phyloP scores from a whole-genome alignment of 1,284 basidiomycete species.

The Cryptococcus sp. region DNA sequence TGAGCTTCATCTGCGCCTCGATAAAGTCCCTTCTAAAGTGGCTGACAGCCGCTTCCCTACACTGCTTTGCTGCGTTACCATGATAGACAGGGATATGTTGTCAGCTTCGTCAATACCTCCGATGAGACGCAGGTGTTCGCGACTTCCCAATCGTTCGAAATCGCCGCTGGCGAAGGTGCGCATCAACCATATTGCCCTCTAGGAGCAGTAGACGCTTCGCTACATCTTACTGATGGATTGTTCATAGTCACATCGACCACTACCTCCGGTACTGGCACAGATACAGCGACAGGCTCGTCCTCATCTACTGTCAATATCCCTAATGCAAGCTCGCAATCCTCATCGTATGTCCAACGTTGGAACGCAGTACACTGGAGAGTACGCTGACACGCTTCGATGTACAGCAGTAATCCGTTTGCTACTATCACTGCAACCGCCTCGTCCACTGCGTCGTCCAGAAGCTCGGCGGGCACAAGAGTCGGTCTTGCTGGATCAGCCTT shows the following conservation, averaged over 20 bases:
- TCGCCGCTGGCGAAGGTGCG: conserved; percentile 41
- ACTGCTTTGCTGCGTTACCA: neutral
- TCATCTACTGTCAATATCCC: conserved; percentile 15
- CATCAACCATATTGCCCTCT: conserved; percentile 2
- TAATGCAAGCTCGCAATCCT: conserved; percentile 19
- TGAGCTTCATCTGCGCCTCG: conserved; percentile 10
- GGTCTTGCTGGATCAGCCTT: too few species aligned
- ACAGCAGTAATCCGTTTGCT: conserved; percentile 15
- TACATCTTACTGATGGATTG: neutral
- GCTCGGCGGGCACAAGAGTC: neutral
- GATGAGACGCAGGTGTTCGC: conserved; percentile 57
- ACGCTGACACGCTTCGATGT: neutral
- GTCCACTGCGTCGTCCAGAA: conserved; percentile 7
- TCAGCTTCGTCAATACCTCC: conserved; percentile 57
- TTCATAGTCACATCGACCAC: conserved; percentile 12
- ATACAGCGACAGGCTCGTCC: conserved; percentile 2
- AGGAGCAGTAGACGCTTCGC: too few species aligned
- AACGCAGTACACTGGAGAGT: neutral
- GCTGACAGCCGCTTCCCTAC: neutral
- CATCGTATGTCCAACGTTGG: conserved; percentile 12
- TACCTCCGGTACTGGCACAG: conserved; percentile 10
- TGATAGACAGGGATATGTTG: conserved; percentile 50
- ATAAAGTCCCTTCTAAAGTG: neutral
- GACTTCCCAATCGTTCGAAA: conserved; percentile 54
- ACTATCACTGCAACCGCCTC: conserved; percentile 16